A percentile compares a stretch with the other conserved stretches of the same genome.
These are phyloP conservation scores for Schwanniomyces sp. DNA, from an alignment of 805 yeast genomes.

Conservation along the genomic window DNA sequence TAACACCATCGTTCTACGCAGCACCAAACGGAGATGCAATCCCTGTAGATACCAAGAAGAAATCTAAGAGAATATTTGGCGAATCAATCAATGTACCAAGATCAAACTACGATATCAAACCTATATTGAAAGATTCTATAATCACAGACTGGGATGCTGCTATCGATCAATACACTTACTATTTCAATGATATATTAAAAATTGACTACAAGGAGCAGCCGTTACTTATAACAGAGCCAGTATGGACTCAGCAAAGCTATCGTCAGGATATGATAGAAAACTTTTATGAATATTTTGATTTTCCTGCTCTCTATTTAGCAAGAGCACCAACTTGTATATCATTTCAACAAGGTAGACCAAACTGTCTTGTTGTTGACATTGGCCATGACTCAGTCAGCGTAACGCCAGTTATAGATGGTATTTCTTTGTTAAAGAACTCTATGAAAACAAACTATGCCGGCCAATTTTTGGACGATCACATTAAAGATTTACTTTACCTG, in stretches of 20 bases:
- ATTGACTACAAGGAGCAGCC: constrained; percentile 70
- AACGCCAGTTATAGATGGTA: constrained; percentile 82
- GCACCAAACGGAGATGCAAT: constrained; percentile 27
- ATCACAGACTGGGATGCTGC: constrained; percentile 88
- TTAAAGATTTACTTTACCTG: constrained; percentile 39
- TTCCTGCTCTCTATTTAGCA: constrained; percentile 80
- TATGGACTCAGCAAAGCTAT: constrained; percentile 72
- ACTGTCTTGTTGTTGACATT: constrained; percentile 80
- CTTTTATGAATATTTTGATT: constrained; percentile 64
- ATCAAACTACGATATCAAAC: constrained; percentile 48
- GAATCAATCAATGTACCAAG: constrained; percentile 53
- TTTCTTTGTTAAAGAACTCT: constrained; percentile 67
- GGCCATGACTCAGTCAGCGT: constrained; percentile 79
- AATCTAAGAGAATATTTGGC: constrained; percentile 32
- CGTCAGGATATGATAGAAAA: constrained; percentile 71
- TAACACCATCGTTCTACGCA: constrained; percentile 69
- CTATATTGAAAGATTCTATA: constrained; percentile 59
- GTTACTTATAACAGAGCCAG: constrained; percentile 78
- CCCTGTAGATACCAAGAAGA: constrained; percentile 15
- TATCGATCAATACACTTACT: constrained; percentile 65
- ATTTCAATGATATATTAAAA: constrained; percentile 50
- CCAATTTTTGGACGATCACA: constrained; percentile 55
- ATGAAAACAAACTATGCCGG: constrained; percentile 78
- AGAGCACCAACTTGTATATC: constrained; percentile 86
- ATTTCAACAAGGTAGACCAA: constrained; percentile 85